Percentiles rank a stretch among this genome's conserved stretches.
Conservation (phyloP, 2,329 filamentous ascomycete species). For the Colletotrichum magnum region DNA sequence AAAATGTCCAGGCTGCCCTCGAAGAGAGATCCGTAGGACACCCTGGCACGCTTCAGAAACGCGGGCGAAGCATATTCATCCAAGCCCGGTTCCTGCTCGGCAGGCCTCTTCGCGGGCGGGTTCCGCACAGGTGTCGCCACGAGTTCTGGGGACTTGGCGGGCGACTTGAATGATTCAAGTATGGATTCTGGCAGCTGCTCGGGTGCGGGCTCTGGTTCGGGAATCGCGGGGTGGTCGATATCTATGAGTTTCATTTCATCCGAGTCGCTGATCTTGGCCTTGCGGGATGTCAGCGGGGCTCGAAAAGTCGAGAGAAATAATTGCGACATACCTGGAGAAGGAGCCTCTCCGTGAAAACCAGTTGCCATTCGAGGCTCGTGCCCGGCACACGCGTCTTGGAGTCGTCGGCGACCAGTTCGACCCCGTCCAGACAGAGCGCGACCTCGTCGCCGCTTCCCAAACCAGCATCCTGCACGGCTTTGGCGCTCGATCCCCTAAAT, state of each 20-base stretch:
- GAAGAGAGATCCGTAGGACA: conserved; percentile 78
- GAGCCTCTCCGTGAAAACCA: conserved; percentile 68
- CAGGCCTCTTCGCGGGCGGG: conserved; percentile 48
- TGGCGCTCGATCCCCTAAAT: conserved; percentile 80
- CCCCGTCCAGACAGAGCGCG: conserved; percentile 77
- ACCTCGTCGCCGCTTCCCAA: conserved; percentile 86
- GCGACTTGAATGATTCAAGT: conserved; percentile 42
- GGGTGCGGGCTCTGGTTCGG: conserved; percentile 39
- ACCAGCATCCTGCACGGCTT: conserved; percentile 74
- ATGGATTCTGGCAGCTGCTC: conserved; percentile 34
- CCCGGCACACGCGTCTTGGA: conserved; percentile 63
- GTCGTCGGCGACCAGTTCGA: conserved; percentile 72
- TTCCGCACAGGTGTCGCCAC: conserved; percentile 11
- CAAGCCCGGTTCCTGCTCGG: conserved; percentile 53
- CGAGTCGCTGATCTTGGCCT: conserved; percentile 63
- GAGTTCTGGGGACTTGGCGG: conserved; percentile 40
- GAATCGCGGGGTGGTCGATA: conserved; percentile 61
- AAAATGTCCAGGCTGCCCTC: conserved; percentile 77
- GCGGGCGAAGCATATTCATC: conserved; percentile 82
- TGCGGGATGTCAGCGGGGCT: conserved; percentile 40
- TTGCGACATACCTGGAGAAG: conserved; percentile 57
- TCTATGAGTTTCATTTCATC: conserved; percentile 64
- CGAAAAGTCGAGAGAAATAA: no score
- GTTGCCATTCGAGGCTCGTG: conserved; percentile 70
- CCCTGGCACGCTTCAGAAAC: conserved; percentile 79